These are phyloP conservation scores for Thalassiosira mediterranea DNA, from an alignment of 352 stramenopile species.

Conservation along the genomic window DNA sequence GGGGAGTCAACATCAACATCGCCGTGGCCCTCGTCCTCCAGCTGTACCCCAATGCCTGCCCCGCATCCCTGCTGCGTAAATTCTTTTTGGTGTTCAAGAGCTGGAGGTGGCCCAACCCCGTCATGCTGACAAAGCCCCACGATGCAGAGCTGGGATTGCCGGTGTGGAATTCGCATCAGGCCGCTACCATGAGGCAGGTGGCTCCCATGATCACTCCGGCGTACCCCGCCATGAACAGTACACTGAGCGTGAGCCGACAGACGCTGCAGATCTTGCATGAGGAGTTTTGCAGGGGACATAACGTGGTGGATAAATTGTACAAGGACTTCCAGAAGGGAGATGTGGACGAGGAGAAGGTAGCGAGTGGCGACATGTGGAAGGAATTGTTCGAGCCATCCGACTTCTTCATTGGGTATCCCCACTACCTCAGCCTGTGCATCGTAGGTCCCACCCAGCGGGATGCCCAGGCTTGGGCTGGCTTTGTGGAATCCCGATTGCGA, in stretches of 20 bases:
- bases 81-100: constrained; percentile 94
- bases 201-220: constrained; percentile 98
- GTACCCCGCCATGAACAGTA: constrained; percentile 96
- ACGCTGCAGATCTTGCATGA: constrained; percentile 81
- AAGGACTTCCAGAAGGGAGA: constrained; percentile 64
- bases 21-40: constrained; percentile 93
- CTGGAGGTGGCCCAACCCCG: constrained; percentile 94
- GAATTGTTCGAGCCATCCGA: constrained; percentile 80
- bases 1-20: constrained; percentile 98
- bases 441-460: constrained; percentile 75
- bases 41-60: constrained; percentile 89
- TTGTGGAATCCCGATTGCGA: constrained; percentile 75
- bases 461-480: constrained; percentile 77
- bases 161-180: constrained; percentile 68
- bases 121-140: constrained; percentile 89
- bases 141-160: constrained; percentile 75
- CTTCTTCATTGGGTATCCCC: constrained; percentile 84
- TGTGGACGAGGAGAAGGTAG: constrained; percentile 31
- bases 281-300: constrained; percentile 77
- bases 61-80: constrained; percentile 91
- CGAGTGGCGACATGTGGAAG: constrained; percentile 60
- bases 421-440: constrained; percentile 84
- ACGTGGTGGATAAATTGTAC: constrained; percentile 76
- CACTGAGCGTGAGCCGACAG: constrained; percentile 76
- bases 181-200: constrained; percentile 75